Base-by-base conservation (phyloP, 306 rosid genomes). In the Sophora flavescens region DNA sequence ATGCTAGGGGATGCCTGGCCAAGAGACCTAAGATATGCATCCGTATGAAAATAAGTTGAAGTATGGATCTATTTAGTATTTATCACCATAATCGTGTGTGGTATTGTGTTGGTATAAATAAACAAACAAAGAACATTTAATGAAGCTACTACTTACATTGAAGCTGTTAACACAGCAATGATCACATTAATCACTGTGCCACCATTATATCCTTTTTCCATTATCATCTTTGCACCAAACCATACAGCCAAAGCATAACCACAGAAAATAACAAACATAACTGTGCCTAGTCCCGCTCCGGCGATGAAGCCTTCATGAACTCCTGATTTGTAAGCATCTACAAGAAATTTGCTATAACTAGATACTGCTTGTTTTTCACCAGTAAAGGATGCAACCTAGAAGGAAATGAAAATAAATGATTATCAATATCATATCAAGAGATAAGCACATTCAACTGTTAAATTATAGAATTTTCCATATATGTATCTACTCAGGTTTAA, bases 1-100 rank as follows among this genome's bases (percentile, higher is more conserved):
- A 91, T n/a, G 88, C 98, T 87, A 3, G 98, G 98, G 9, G 98
- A 91, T 54, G 95, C 83, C 63, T 91, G 93, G 16, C 98, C 98
- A 11, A 93, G 88, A 22, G 97, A 91, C 97, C 98, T 93, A 62
- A 62, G 11, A 26, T 41, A 83, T 68, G 68, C 17, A 80, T 71
- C 57, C 76, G 54, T 41, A 71, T 47, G 39, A 53, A 22, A 15
- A 71, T 16, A 62, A 72, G 72, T 42, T 14, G 30, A 18, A 16
- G 28, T 39, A 26, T 36, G 63, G 22, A 42, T 45, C 48, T n/a
- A 52, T 65, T 52, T 22, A 76, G n/a, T n/a, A n/a, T n/a, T n/a
- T 26, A 5, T 53, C n/a, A n/a, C 16, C 13, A 57, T 22, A 22
- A 5, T 3, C 7, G 8, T 30, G 39, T 10, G 63, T 22, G 35